These are phyloP conservation scores for Mucor plumbeus DNA, from an alignment of 371 early-diverging fungal genomes.

Conservation along the genomic window DNA sequence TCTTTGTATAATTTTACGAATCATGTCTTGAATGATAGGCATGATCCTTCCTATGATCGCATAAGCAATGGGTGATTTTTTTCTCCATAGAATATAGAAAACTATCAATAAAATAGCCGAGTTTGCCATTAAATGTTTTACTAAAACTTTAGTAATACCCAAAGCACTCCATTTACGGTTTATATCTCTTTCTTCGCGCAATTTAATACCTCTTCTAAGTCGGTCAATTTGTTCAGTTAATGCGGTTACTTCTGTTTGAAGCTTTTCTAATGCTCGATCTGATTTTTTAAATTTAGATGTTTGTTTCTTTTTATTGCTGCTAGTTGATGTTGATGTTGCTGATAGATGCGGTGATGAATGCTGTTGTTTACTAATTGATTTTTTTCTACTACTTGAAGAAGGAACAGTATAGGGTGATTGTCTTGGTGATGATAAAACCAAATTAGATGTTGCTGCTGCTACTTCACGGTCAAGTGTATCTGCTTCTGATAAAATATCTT, in stretches of 20 bases:
- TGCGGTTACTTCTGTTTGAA: conserved; percentile 57
- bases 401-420: conserved; percentile 30
- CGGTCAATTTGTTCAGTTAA: conserved; percentile 55
- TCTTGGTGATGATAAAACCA: conserved; percentile 28
- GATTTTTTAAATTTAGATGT: conserved; percentile 2
- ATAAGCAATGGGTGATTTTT: conserved; percentile 48
- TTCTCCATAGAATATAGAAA: conserved; percentile 38
- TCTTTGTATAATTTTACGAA: conserved; percentile 26
- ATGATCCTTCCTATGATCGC: conserved; percentile 34
- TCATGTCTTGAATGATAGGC: conserved; percentile 33
- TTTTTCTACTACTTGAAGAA: conserved; percentile 6
- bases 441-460: conserved; percentile 39
- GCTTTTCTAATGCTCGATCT: conserved; percentile 43
- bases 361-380: not conserved
- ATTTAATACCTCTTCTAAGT: conserved; percentile 30
- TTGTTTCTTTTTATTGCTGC: conserved; percentile 4
- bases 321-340: conserved; percentile 5
- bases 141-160: conserved; percentile 27
- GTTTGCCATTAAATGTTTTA: conserved; percentile 44
- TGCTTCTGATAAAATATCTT: conserved; percentile 38
- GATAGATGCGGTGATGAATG: conserved; percentile 7
- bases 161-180: conserved; percentile 30
- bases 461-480: conserved; percentile 53
- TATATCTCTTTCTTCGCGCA: conserved; percentile 32
- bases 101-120: conserved; percentile 36